Percentiles rank a stretch among this genome's conserved stretches.
Conservation (phyloP, 2,329 filamentous ascomycete genomes). For the Pestalotiopsis sp. region DNA sequence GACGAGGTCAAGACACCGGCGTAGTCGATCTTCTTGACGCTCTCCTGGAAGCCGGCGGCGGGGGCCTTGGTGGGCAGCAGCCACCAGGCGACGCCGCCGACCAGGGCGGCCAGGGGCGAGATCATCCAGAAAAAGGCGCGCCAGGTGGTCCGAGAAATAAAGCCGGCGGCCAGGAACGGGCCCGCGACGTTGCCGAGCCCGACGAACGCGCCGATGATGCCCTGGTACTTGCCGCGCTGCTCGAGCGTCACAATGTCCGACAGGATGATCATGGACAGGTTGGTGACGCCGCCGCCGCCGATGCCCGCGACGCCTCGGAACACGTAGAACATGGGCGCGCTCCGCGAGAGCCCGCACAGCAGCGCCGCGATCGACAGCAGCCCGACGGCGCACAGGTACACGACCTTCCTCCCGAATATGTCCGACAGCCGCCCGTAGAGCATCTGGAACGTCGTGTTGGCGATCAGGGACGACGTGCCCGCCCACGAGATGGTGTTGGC, state of each 20-base stretch:
- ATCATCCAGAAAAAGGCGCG: conserved; percentile 47
- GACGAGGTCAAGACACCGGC: conserved; percentile 57
- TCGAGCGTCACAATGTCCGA: conserved; percentile 38
- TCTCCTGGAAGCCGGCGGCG: conserved; percentile 47
- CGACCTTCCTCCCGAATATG: conserved; percentile 41
- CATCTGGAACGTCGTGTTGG: conserved; percentile 69
- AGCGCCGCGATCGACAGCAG: conserved; percentile 33
- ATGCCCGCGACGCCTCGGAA: conserved; percentile 37
- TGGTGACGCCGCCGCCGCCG: conserved; percentile 37
- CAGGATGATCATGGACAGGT: conserved; percentile 39
- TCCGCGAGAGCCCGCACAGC: conserved; percentile 34
- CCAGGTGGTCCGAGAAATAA: conserved; percentile 37
- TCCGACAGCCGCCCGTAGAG: conserved; percentile 73
- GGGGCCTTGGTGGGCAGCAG: conserved; percentile 55
- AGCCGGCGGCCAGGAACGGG: conserved; percentile 48
- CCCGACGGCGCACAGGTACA: conserved; percentile 30
- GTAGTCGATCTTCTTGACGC: conserved; percentile 60
- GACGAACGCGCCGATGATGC: conserved; percentile 45
- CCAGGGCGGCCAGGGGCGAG: conserved; percentile 49
- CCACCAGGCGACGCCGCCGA: conserved; percentile 46
- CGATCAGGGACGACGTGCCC: conserved; percentile 39
- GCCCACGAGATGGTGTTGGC: conserved; percentile 36
- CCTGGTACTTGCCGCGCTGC: conserved; percentile 38
- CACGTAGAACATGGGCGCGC: conserved; percentile 34
- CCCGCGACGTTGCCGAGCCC: conserved; percentile 48